Base-by-base conservation (phyloP, 1,284 basidiomycete genomes). In the Cryptococcus maquisensis region DNA sequence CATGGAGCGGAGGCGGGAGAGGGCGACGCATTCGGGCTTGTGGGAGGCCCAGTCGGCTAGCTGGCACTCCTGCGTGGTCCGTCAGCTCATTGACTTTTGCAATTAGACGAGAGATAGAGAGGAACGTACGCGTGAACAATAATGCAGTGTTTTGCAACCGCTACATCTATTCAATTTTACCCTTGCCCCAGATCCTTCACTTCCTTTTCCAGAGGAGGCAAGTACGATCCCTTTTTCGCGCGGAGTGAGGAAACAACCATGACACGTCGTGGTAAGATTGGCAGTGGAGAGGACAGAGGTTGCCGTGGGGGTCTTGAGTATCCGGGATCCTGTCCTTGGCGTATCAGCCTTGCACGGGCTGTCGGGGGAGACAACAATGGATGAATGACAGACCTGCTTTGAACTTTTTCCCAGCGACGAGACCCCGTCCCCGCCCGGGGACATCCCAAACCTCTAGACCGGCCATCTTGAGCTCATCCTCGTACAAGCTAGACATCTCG, bases 21-120 rank as follows among this genome's bases (percentile, higher is more conserved):
- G 75, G 0, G 88, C 86, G 5, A 61, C 60, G 65, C 91, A 95
- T 79, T 95, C 91, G 6, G 73, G 70, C 72, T 86, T 88, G 71
- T 95, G 91, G 1, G 81, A 47, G 0, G 68, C 39, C 91, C 91
- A 95, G 66, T 93, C 90, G 40, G 74, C 71, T 36, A 77, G 83
- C 76, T 93, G 90, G 65, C 92, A 95, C 36, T 68, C 71, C 89
- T 92, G 39, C 12, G 2, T 16, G 44, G 12, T 43, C 42, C 8
- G 28, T 35, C n/a, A 53, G 53, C 24, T 38, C 18, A 10, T 3
- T 16, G 8, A 38, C 21, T 15, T 13, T 42, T 7, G 4, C 2
- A 16, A 9, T 10, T 39, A 44, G 16, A 24, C 23, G 28, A 32
- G 41, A 28, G 52, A 23, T 52, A 52, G 50, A 37, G 18, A 50